Evolutionary conservation across 1,284 basidiomycete species (phyloP).

Genomic region (Trichosporon ovoides): DNA sequence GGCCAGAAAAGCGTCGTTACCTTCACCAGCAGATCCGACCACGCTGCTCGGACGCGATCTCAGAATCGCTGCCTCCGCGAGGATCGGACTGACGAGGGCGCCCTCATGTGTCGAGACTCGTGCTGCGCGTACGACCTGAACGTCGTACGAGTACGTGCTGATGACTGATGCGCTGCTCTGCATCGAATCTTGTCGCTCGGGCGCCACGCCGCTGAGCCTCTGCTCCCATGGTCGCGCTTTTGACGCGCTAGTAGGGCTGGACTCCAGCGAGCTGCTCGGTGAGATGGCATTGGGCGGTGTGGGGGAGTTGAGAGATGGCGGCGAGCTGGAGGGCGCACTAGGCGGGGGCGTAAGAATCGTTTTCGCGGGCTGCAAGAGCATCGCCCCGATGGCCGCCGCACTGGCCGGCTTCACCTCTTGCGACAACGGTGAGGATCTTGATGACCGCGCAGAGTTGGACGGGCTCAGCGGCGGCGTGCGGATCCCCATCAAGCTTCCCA

Average conservation of each 20-base stretch:
- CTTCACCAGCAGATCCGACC: neutral
- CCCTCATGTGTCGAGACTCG: neutral
- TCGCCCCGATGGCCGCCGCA: neutral
- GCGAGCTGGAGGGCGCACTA: neutral
- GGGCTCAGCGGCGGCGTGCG: neutral
- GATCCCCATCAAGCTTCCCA: neutral
- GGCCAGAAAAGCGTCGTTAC: neutral
- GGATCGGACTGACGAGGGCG: neutral
- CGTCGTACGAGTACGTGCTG: neutral
- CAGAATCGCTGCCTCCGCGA: neutral
- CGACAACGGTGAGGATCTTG: neutral
- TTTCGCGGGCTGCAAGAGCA: neutral
- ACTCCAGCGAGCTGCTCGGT: neutral
- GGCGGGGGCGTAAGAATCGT: neutral
- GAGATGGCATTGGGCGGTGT: no score
- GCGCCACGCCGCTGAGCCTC: neutral
- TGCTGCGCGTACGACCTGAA: neutral
- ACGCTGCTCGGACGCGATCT: neutral
- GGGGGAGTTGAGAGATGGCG: neutral
- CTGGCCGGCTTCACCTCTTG: no score
- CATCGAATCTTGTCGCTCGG: neutral
- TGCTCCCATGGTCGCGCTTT: neutral
- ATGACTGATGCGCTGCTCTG: neutral
- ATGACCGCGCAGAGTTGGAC: neutral
- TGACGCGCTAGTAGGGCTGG: neutral